Conservation (phyloP, 805 yeast species). For the Soucietia sequanensis region DNA sequence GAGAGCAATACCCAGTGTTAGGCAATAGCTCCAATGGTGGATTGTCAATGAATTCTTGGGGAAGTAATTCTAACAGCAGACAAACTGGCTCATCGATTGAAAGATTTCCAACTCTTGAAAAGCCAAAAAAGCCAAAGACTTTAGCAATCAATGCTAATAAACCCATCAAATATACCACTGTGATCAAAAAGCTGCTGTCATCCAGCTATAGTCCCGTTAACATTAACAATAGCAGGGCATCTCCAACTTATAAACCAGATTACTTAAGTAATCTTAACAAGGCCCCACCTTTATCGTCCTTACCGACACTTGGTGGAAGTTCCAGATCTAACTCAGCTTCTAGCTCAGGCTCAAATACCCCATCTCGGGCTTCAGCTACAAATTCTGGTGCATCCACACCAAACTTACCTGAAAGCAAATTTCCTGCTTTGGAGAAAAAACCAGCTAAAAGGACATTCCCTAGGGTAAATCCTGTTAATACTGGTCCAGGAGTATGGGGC, state of each 20-base stretch:
- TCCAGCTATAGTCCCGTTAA: constrained; percentile 6
- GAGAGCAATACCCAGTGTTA: constrained; percentile 49
- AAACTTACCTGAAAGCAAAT: constrained; percentile 26
- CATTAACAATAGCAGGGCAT: constrained; percentile 15
- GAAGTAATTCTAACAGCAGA: constrained; percentile 9
- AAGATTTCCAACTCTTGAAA: constrained; percentile 33
- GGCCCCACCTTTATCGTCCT: constrained; percentile 20
- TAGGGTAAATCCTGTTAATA: constrained; percentile 52
- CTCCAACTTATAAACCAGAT: constrained; percentile 25
- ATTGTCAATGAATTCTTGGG: constrained; percentile 22
- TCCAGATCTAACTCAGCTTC: constrained; percentile 7
- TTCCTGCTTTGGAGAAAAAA: constrained; percentile 51
- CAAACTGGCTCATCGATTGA: constrained; percentile 16
- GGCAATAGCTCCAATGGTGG: constrained; percentile 17
- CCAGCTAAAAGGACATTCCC: constrained; percentile 43
- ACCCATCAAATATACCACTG: constrained; percentile 36
- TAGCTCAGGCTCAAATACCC: constrained; percentile 24
- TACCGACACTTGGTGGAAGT: constrained; percentile 22
- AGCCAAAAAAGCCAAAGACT: constrained; percentile 18
- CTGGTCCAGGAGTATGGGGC: constrained; percentile 22
- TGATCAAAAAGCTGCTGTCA: constrained; percentile 19
- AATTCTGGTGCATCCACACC: constrained; percentile 6
- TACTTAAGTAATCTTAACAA: constrained; percentile 25
- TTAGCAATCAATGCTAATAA: constrained; percentile 12
- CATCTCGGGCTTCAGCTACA: constrained; percentile 5